Evolutionary conservation across 1,284 basidiomycete species (phyloP).

Genomic region (Leccinum griseonigrum): DNA sequence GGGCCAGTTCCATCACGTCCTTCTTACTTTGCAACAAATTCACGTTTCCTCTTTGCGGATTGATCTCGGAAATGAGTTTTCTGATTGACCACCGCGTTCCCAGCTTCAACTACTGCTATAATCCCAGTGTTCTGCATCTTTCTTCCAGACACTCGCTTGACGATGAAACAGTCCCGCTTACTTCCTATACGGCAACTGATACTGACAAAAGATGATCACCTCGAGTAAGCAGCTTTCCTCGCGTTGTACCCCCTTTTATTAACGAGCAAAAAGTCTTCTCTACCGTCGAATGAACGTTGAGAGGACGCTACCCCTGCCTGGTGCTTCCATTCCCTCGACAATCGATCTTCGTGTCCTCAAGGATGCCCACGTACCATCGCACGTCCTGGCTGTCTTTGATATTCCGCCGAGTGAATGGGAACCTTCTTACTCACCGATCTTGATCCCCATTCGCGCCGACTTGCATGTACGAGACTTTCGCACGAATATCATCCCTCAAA

Average conservation of each 20-base stretch:
- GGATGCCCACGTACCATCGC: slow-evolving; percentile 45
- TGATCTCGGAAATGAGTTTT: slow-evolving; percentile 19
- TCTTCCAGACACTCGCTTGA: slow-evolving; percentile 12
- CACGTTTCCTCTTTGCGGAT: background rate
- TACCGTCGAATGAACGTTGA: slow-evolving; percentile 48
- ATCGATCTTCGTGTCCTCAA: slow-evolving; percentile 42
- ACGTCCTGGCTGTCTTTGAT: slow-evolving; percentile 46
- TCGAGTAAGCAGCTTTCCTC: slow-evolving; percentile 36
- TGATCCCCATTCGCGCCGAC: slow-evolving; percentile 47
- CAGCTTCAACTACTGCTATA: slow-evolving; percentile 16
- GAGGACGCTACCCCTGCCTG: slow-evolving; percentile 26
- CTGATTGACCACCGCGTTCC: slow-evolving; percentile 17
- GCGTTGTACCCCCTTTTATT: slow-evolving; percentile 5
- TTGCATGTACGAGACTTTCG: slow-evolving; percentile 42
- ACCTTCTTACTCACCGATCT: slow-evolving; percentile 35
- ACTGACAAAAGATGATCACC: slow-evolving; percentile 33
- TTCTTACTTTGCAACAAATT: slow-evolving; percentile 3
- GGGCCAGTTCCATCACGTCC: slow-evolving; percentile 2
- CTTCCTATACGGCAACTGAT: slow-evolving; percentile 24
- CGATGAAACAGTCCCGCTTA: slow-evolving; percentile 28
- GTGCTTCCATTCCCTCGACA: slow-evolving; percentile 35
- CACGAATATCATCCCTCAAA: slow-evolving; percentile 36
- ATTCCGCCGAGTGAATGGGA: slow-evolving; percentile 33
- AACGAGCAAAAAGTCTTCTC: slow-evolving; percentile 38
- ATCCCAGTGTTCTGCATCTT: slow-evolving; percentile 5